Percentiles rank a stretch among this genome's conserved stretches.
Evolutionary conservation across 345 rosid species (phyloP).

Genomic region (Brassica juncea): DNA sequence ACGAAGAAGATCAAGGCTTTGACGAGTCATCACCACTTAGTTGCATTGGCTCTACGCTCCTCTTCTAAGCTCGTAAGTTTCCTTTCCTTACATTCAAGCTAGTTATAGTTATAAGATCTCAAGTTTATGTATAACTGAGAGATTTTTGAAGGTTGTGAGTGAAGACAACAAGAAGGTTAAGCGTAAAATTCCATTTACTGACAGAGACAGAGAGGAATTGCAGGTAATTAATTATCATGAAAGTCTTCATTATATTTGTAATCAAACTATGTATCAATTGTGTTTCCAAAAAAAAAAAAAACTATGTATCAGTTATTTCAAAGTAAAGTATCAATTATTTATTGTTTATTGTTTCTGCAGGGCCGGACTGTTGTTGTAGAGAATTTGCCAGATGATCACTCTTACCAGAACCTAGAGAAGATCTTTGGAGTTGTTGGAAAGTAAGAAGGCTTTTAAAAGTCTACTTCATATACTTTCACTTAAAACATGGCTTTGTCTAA

Average conservation of each 20-base stretch:
- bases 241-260: neutral
- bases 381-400: slow-evolving; percentile 98
- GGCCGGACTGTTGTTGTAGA: slow-evolving; percentile 81
- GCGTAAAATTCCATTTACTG: slow-evolving; percentile 72
- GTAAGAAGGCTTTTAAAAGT: slow-evolving; percentile 35
- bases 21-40: slow-evolving; percentile 54
- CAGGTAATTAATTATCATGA: slow-evolving; percentile 52
- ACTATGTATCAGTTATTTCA: too few species aligned
- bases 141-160: slow-evolving; percentile 58
- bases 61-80: slow-evolving; percentile 79
- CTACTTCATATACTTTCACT: neutral
- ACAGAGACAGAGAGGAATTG: slow-evolving; percentile 75
- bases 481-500: neutral
- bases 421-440: slow-evolving; percentile 80
- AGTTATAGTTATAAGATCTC: neutral
- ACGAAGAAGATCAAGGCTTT: slow-evolving; percentile 87
- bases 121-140: neutral
- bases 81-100: slow-evolving; percentile 13
- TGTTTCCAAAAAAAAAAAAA: too few species aligned
- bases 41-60: slow-evolving; percentile 69
- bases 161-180: slow-evolving; percentile 75
- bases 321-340: neutral
- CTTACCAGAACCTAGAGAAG: slow-evolving; percentile 88
- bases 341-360: slow-evolving; percentile 42
- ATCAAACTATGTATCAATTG: neutral